Conservation (phyloP, 768 basidiomycete genomes). For the Strobilomyces echinocephalus region DNA sequence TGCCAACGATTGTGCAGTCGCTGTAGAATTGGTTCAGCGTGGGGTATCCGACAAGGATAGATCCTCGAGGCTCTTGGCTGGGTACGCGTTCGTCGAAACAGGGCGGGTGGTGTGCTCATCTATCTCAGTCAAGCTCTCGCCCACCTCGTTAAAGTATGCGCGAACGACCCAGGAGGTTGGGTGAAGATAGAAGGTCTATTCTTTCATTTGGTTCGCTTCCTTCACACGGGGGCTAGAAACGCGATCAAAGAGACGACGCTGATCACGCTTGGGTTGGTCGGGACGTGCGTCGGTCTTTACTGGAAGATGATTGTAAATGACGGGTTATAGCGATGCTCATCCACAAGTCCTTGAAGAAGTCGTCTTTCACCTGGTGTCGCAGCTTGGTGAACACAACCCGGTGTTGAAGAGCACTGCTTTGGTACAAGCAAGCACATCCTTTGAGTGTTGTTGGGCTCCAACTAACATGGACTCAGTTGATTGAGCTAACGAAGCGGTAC, state of each 20-base stretch:
- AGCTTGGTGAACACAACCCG: conserved; percentile 63
- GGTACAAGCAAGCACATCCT: conserved; percentile 47
- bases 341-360: conserved; percentile 53
- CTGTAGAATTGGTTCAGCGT: conserved; percentile 38
- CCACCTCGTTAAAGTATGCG: conserved; percentile 43
- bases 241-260: conserved; percentile 60
- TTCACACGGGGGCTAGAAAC: conserved; percentile 40
- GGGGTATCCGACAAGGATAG: conserved; percentile 55
- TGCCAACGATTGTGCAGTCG: conserved; percentile 28
- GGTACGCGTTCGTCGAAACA: conserved; percentile 40
- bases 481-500: conserved; percentile 50
- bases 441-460: neutral
- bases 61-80: conserved; percentile 59
- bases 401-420: conserved; percentile 65
- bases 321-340: conserved; percentile 41
- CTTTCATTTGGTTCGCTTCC: conserved; percentile 42
- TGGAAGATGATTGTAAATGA: conserved; percentile 1
- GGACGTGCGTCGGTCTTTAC: conserved; percentile 29
- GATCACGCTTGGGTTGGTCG: conserved; percentile 55
- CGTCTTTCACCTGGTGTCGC: conserved; percentile 58
- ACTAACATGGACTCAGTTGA: conserved; percentile 41
- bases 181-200: conserved; percentile 39
- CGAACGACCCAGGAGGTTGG: conserved; percentile 31
- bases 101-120: conserved; percentile 7
- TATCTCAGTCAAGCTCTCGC: conserved; percentile 39